Percentiles rank a stretch among this genome's conserved stretches.
Conservation (phyloP, 106 monocot genomes). For the Chionographis japonica region DNA sequence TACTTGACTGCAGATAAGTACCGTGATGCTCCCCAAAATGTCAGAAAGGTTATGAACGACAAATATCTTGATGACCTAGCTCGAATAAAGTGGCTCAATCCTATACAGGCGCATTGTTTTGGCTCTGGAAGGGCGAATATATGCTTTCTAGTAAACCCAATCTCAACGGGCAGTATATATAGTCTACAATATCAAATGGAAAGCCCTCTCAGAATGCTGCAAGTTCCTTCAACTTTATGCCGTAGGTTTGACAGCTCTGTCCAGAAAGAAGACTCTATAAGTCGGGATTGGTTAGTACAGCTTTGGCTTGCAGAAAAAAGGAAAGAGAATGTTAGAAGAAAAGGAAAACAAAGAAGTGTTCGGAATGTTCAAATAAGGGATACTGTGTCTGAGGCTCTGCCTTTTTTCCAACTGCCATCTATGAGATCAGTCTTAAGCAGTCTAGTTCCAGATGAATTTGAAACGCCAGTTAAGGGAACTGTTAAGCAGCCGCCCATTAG, state of each 20-base stretch:
- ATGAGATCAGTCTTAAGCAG: constrained; percentile 12
- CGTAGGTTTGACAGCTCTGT: too few species aligned
- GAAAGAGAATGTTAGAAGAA: constrained; percentile 3
- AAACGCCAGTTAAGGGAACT: neutral
- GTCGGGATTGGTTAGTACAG: constrained; percentile 30
- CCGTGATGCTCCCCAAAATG: neutral
- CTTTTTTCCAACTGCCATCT: constrained; percentile 13
- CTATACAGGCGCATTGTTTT: neutral
- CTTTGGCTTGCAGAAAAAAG: constrained; percentile 29
- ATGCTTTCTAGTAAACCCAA: neutral
- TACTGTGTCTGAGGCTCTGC: neutral
- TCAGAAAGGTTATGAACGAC: neutral
- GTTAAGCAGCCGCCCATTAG: constrained; percentile 11
- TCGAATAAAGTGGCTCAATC: neutral
- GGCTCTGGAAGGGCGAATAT: neutral
- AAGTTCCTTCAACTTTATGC: neutral
- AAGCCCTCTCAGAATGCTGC: neutral
- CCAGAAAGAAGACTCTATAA: constrained; percentile 9
- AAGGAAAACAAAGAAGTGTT: neutral
- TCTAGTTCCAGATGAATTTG: constrained; percentile 9
- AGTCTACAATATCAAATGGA: neutral
- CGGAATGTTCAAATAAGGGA: neutral
- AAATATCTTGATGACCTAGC: neutral
- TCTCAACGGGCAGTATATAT: neutral
- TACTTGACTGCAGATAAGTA: neutral